phyloP scores from a whole-genome alignment of 2,329 filamentous ascomycete species.

The Fusarium foetens region DNA sequence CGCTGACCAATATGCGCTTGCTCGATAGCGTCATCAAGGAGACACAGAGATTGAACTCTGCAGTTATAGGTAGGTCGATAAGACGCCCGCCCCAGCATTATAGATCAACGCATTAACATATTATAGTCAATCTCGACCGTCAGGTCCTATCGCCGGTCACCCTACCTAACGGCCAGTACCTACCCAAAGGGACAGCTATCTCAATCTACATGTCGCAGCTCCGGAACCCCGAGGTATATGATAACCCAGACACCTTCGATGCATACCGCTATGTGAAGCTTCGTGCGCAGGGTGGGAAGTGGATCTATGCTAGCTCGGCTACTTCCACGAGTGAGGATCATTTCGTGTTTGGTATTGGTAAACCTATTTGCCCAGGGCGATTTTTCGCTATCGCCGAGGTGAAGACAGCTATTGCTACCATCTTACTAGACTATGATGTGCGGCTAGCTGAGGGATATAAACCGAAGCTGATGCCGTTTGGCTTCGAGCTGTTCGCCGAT shows the following conservation, averaged over 20 bases:
- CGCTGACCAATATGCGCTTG: neutral
- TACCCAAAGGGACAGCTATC: neutral
- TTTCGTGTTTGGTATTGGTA: neutral
- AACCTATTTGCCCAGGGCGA: neutral
- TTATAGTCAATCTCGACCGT: neutral
- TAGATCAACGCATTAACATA: rapidly evolving
- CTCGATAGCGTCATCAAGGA: neutral
- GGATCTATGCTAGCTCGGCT: neutral
- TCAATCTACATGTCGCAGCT: neutral
- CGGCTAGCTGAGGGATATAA: neutral
- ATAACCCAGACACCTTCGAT: neutral
- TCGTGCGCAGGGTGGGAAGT: neutral
- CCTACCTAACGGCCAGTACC: neutral
- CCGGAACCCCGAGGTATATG: neutral
- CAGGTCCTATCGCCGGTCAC: neutral
- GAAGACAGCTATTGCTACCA: neutral
- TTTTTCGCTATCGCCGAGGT: neutral
- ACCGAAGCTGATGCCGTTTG: neutral
- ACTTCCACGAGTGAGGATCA: neutral
- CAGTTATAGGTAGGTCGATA: neutral
- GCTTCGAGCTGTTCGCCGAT: neutral
- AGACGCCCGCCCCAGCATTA: rapidly evolving
- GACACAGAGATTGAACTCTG: neutral
- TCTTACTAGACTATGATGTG: neutral
- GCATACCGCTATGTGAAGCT: neutral